phyloP scores from a whole-genome alignment of 2,329 filamentous ascomycete species.

The Leptographium procerum region DNA sequence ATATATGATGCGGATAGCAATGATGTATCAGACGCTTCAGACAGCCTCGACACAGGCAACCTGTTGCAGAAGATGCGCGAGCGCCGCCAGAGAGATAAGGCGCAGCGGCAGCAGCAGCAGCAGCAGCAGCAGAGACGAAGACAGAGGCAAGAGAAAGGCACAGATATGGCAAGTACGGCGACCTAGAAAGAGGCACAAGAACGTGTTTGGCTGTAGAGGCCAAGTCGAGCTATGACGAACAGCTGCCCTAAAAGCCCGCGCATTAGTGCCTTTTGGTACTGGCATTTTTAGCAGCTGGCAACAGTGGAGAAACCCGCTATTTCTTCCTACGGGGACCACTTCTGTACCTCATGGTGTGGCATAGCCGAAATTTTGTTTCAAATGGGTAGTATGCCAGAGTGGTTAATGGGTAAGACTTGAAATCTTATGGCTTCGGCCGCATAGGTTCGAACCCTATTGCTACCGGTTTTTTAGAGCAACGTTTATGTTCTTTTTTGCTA shows the following conservation, averaged over 20 bases:
- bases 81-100: constrained; percentile 7
- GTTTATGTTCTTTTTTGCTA: background rate
- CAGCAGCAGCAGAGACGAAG: background rate
- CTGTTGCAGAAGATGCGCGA: constrained; percentile 7
- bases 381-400: background rate
- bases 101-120: background rate
- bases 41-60: constrained; percentile 3
- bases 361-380: background rate
- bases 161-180: background rate
- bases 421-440: background rate
- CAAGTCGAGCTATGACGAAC: too few relatives aligned
- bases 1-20: background rate
- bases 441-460: background rate
- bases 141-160: background rate
- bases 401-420: background rate
- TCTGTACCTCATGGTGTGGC: background rate
- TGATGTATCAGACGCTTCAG: background rate
- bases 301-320: too few relatives aligned
- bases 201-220: too few relatives aligned
- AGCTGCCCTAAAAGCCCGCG: too few relatives aligned
- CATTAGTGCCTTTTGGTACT: too few relatives aligned
- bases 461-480: background rate
- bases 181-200: background rate
- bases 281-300: too few relatives aligned
- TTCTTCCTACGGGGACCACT: background rate